Evolutionary conservation across 495 filamentous ascomycete genomes (phyloP).

Genomic region (Talaromyces ruber): DNA sequence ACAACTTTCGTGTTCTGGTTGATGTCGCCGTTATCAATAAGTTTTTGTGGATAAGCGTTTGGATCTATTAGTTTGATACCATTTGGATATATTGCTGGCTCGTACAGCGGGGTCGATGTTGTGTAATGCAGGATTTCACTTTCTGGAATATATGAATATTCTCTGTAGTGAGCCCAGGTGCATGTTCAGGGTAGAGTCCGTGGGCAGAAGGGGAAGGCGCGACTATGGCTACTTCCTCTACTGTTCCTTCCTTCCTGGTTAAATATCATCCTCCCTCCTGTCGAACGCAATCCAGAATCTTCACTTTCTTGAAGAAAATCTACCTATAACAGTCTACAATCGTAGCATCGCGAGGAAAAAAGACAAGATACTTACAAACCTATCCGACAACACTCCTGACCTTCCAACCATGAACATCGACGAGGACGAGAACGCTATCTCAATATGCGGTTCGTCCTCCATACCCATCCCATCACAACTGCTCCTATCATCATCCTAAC

Average conservation of each 20-base stretch:
- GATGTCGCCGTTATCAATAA: background rate
- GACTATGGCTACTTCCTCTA: background rate
- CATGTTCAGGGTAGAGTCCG: background rate
- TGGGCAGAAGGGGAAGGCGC: background rate
- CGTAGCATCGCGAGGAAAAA: background rate
- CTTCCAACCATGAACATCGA: background rate
- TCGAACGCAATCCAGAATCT: background rate
- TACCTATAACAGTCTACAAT: too few species aligned
- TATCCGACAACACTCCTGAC: background rate
- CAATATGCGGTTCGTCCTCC: constrained; percentile 2
- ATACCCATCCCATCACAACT: background rate
- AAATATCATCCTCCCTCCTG: background rate
- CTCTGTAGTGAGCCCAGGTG: background rate
- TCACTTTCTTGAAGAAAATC: too few species aligned
- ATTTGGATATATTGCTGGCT: background rate
- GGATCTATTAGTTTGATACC: background rate
- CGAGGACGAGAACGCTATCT: background rate
- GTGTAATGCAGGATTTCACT: background rate
- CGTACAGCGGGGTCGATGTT: background rate
- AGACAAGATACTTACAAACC: background rate
- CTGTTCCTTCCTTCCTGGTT: background rate
- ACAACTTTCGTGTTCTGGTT: background rate
- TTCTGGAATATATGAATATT: background rate
- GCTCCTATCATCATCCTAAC: background rate
- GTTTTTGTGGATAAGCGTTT: background rate